phyloP scores from a whole-genome alignment of 768 basidiomycete species.

The Termitomyces sp. region DNA sequence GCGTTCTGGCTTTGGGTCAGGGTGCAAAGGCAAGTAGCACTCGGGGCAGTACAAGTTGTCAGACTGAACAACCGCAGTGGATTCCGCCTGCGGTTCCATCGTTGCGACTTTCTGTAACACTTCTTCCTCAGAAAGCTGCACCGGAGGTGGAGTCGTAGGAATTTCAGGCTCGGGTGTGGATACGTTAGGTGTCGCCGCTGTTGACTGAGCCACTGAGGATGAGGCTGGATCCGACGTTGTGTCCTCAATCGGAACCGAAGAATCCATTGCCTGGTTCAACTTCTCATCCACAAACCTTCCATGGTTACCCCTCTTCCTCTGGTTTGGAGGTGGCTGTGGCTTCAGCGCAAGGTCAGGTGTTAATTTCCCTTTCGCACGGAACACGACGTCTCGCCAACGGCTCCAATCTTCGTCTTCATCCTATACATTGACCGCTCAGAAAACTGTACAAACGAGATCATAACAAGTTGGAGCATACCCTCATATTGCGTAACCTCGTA shows the following conservation, averaged over 20 bases:
- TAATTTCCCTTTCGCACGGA: conserved; percentile 65
- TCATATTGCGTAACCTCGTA: conserved; percentile 73
- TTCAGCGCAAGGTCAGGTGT: conserved; percentile 38
- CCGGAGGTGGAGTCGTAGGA: conserved; percentile 14
- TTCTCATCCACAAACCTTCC: conserved; percentile 28
- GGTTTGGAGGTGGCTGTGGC: conserved; percentile 56
- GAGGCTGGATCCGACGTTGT: conserved; percentile 2
- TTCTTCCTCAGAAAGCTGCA: conserved; percentile 44
- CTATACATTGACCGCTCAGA: conserved; percentile 25
- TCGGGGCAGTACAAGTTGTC: conserved; percentile 73
- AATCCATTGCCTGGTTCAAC: conserved; percentile 14
- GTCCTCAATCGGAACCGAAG: neutral
- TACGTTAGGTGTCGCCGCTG: conserved; percentile 6
- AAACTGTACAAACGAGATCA: neutral
- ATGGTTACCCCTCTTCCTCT: conserved; percentile 53
- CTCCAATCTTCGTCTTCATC: conserved; percentile 89
- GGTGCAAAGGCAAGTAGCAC: conserved; percentile 89
- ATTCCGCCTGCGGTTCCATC: conserved; percentile 31
- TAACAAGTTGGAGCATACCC: conserved; percentile 36
- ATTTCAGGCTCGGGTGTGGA: conserved; percentile 14
- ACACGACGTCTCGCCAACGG: conserved; percentile 82
- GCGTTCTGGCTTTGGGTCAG: conserved; percentile 88
- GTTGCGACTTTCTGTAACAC: conserved; percentile 35
- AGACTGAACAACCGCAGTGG: conserved; percentile 29
- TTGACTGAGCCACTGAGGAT: conserved; percentile 3